These are phyloP conservation scores for Lachancea mirantina DNA, from an alignment of 805 yeast genomes.

Conservation along the genomic window DNA sequence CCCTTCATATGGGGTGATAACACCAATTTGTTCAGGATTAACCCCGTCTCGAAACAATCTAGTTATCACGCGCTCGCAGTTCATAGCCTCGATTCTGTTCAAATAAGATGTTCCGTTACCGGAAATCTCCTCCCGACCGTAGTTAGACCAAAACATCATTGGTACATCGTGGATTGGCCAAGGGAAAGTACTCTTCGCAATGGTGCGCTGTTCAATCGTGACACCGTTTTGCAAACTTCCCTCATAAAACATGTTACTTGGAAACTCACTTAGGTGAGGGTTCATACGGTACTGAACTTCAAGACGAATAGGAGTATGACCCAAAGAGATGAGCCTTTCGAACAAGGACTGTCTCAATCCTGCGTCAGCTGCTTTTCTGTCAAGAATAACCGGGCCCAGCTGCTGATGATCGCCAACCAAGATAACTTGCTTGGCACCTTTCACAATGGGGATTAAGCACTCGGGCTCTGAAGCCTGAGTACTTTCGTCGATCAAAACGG, in stretches of 20 bases:
- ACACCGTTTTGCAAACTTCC: conserved; percentile 91
- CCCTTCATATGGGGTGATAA: conserved; percentile 92
- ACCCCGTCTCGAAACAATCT: conserved; percentile 71
- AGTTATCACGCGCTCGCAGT: conserved; percentile 72
- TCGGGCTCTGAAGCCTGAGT: conserved; percentile 95
- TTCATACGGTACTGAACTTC: conserved; percentile 96
- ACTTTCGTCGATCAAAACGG: conserved; percentile 85
- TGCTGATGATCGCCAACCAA: conserved; percentile 96
- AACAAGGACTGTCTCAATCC: conserved; percentile 82
- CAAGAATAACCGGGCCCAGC: conserved; percentile 84
- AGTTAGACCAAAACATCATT: conserved; percentile 94
- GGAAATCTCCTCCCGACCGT: conserved; percentile 84
- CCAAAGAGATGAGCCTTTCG: conserved; percentile 75
- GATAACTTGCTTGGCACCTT: conserved; percentile 83
- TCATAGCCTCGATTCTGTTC: conserved; percentile 85
- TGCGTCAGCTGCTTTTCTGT: conserved; percentile 74
- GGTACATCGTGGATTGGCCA: conserved; percentile 84
- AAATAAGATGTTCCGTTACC: conserved; percentile 73
- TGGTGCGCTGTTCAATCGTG: conserved; percentile 60
- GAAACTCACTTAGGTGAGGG: conserved; percentile 78
- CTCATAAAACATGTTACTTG: conserved; percentile 88
- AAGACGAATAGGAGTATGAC: conserved; percentile 76
- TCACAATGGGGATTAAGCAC: conserved; percentile 78
- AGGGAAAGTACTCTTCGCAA: conserved; percentile 59
- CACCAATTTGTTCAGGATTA: conserved; percentile 76